Percentiles rank a stretch among this genome's conserved stretches.
Evolutionary conservation across 345 rosid genomes (phyloP).

Genomic region (Firmiana major): DNA sequence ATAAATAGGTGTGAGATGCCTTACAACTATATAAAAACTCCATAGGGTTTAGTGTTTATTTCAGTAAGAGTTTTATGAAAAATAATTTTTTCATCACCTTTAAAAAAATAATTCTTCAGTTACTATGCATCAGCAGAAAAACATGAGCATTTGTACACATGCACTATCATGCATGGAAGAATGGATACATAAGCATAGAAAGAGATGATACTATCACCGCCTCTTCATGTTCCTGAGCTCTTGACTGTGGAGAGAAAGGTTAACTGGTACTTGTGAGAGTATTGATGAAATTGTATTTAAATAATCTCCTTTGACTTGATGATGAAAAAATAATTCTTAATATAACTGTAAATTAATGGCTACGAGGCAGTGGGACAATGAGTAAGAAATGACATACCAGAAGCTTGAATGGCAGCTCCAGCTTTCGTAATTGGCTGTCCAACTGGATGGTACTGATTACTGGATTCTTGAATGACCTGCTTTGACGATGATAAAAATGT

Average conservation of each 20-base stretch:
- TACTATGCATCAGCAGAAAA: too few relatives aligned
- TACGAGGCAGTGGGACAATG: background rate
- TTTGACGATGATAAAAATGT: conserved; percentile 52
- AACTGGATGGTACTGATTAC: conserved; percentile 54
- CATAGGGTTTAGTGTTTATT: too few relatives aligned
- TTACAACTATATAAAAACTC: too few relatives aligned
- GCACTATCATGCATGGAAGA: background rate
- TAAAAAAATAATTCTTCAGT: too few relatives aligned
- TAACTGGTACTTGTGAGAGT: too few relatives aligned
- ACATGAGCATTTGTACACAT: background rate
- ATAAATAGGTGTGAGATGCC: too few relatives aligned
- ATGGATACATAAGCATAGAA: background rate
- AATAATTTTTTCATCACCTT: too few relatives aligned
- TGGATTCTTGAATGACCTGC: conserved; percentile 43
- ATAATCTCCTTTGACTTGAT: background rate
- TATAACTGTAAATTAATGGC: background rate
- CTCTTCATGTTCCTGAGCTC: background rate
- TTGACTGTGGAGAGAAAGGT: background rate
- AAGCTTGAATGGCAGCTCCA: conserved; percentile 76
- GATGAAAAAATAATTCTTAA: too few relatives aligned
- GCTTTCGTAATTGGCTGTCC: conserved; percentile 56
- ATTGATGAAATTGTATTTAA: too few relatives aligned
- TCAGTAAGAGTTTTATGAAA: too few relatives aligned
- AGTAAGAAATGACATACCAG: conserved; percentile 49
- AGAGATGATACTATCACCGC: background rate